Percentiles rank a stretch among this genome's conserved stretches.
These are phyloP conservation scores for Obba rivulosa DNA, from an alignment of 768 basidiomycete species.

Conservation along the genomic window DNA sequence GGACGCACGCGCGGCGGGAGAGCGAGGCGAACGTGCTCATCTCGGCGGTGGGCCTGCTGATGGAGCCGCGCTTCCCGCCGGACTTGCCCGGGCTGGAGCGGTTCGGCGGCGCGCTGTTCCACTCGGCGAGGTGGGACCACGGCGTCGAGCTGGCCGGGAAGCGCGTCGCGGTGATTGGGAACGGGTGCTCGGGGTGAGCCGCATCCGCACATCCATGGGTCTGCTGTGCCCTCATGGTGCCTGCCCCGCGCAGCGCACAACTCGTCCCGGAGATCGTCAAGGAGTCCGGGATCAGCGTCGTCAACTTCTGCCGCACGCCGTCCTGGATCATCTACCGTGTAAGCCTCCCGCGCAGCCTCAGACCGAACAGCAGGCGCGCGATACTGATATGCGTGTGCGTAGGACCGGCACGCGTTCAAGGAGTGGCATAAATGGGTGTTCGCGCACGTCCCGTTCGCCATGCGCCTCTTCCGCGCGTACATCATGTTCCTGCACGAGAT, in stretches of 20 bases:
- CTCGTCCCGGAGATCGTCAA: slow-evolving; percentile 20
- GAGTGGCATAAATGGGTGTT: slow-evolving; percentile 16
- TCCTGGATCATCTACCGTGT: slow-evolving; percentile 22
- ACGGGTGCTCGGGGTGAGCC: slow-evolving; percentile 22
- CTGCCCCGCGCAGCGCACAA: slow-evolving; percentile 17
- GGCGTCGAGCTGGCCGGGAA: slow-evolving; percentile 21
- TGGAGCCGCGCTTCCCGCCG: slow-evolving; percentile 20
- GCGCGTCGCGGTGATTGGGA: slow-evolving; percentile 28
- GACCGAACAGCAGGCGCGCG: neutral
- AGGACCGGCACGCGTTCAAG: no score
- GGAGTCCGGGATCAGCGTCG: slow-evolving; percentile 18
- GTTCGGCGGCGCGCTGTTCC: slow-evolving; percentile 25
- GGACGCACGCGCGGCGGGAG: slow-evolving; percentile 10
- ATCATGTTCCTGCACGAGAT: no score
- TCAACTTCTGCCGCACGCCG: slow-evolving; percentile 25
- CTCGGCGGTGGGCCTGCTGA: slow-evolving; percentile 23
- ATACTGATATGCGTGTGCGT: no score
- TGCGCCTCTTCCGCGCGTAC: neutral
- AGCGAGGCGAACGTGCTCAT: slow-evolving; percentile 23
- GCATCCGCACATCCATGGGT: neutral
- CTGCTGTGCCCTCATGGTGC: no score
- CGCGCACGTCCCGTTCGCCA: slow-evolving; percentile 5
- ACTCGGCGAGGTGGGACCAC: slow-evolving; percentile 24
- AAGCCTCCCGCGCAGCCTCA: neutral
- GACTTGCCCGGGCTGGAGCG: slow-evolving; percentile 18